Conservation (phyloP, 495 filamentous ascomycete genomes). For the Patellaria atrata region DNA sequence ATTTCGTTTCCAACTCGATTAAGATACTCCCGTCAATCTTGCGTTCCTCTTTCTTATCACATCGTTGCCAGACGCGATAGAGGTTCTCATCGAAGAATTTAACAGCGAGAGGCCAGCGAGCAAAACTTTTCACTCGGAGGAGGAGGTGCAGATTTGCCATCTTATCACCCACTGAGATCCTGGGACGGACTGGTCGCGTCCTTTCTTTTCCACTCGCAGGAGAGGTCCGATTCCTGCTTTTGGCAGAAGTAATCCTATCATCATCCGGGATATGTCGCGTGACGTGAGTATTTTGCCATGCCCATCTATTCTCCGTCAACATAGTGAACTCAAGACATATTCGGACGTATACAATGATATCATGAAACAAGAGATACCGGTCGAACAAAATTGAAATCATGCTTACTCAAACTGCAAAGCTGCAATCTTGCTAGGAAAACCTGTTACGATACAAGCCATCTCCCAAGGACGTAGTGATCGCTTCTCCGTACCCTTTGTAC, state of each 20-base stretch:
- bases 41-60: conserved; percentile 36
- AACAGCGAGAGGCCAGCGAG: conserved; percentile 64
- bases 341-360: conserved; percentile 3
- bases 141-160: conserved; percentile 67
- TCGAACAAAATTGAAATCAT: background rate
- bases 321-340: conserved; percentile 4
- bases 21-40: conserved; percentile 35
- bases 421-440: conserved; percentile 72
- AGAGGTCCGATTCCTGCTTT: conserved; percentile 19
- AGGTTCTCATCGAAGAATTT: conserved; percentile 68
- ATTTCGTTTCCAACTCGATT: conserved; percentile 41
- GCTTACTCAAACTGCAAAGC: conserved; percentile 92
- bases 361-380: too few species aligned
- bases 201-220: conserved; percentile 13
- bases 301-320: conserved; percentile 63
- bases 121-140: conserved; percentile 61
- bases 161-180: conserved; percentile 43
- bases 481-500: conserved; percentile 43
- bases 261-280: conserved; percentile 54
- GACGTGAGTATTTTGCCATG: conserved; percentile 68
- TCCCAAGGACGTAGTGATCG: conserved; percentile 78
- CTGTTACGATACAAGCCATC: conserved; percentile 75
- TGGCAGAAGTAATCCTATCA: conserved; percentile 33
- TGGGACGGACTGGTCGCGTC: conserved; percentile 34
- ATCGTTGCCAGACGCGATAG: conserved; percentile 48